phyloP scores from a whole-genome alignment of 768 basidiomycete genomes.

The Termitomyces sp. region DNA sequence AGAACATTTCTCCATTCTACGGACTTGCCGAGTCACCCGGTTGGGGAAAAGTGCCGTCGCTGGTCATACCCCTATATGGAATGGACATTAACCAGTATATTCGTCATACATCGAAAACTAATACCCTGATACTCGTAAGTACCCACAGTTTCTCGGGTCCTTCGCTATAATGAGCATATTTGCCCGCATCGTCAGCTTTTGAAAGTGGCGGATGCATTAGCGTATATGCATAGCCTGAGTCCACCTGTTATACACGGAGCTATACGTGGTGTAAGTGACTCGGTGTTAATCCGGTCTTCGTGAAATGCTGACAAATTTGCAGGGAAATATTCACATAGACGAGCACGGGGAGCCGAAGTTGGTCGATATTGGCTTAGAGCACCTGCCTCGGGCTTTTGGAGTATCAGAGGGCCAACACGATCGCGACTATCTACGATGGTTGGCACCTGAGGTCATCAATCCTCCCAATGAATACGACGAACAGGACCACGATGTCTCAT shows the following conservation, averaged over 20 bases:
- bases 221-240: slow-evolving; percentile 17
- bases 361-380: slow-evolving; percentile 16
- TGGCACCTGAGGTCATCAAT: slow-evolving; percentile 20
- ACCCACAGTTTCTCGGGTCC: not conserved
- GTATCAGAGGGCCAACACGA: slow-evolving; percentile 1
- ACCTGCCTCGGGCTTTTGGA: slow-evolving; percentile 6
- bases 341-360: slow-evolving; percentile 13
- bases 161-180: not conserved
- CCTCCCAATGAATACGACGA: not conserved
- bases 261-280: slow-evolving; percentile 20
- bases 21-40: slow-evolving; percentile 9
- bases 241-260: slow-evolving; percentile 23
- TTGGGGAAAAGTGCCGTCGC: slow-evolving; percentile 7
- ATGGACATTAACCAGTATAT: slow-evolving; percentile 14
- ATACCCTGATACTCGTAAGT: slow-evolving; percentile 8
- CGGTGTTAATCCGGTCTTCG: not conserved
- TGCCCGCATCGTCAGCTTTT: slow-evolving; percentile 6
- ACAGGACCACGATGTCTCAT: not conserved
- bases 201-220: slow-evolving; percentile 18
- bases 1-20: slow-evolving; percentile 12
- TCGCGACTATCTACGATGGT: slow-evolving; percentile 14
- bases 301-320: not conserved
- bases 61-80: slow-evolving; percentile 9
- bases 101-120: not conserved
- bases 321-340: slow-evolving; percentile 23